Conservation (phyloP, 148 eudicot genomes). For the Simmondsia chinensis region DNA sequence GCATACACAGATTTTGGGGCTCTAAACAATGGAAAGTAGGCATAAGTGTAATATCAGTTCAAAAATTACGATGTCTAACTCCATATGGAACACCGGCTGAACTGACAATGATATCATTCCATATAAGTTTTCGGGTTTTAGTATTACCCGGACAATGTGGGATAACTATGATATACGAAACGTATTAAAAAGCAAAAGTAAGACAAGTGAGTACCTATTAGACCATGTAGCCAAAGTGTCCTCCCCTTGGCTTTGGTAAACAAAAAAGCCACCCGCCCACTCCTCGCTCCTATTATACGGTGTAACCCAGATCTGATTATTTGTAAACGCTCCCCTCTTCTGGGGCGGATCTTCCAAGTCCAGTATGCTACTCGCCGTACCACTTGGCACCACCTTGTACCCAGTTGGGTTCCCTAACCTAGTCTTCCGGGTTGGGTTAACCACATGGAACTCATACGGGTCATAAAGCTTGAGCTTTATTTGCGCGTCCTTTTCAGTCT, state of each 20-base stretch:
- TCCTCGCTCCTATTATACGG: constrained; percentile 74
- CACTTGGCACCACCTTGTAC: constrained; percentile 83
- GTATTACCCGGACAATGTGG: too few species aligned
- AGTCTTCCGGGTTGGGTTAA: constrained; percentile 69
- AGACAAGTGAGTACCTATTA: constrained; percentile 36
- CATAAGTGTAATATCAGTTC: too few species aligned
- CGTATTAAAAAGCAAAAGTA: not conserved
- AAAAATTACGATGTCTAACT: too few species aligned
- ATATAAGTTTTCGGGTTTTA: not conserved
- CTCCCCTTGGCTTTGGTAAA: constrained; percentile 77
- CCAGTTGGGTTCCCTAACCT: constrained; percentile 87
- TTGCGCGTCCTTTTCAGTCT: constrained; percentile 90
- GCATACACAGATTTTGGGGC: too few species aligned
- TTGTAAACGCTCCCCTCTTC: constrained; percentile 77
- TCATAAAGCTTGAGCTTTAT: constrained; percentile 83
- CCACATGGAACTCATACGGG: constrained; percentile 71
- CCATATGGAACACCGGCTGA: too few species aligned
- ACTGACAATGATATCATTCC: too few species aligned
- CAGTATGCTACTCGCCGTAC: constrained; percentile 85
- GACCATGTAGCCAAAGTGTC: constrained; percentile 94
- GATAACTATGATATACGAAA: too few species aligned
- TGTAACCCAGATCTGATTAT: constrained; percentile 96
- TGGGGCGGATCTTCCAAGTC: constrained; percentile 90
- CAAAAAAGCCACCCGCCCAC: constrained; percentile 95
- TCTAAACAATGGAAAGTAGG: too few species aligned